Conservation (phyloP, 1,284 basidiomycete genomes). For the Tilletiopsis washingtonensis region DNA sequence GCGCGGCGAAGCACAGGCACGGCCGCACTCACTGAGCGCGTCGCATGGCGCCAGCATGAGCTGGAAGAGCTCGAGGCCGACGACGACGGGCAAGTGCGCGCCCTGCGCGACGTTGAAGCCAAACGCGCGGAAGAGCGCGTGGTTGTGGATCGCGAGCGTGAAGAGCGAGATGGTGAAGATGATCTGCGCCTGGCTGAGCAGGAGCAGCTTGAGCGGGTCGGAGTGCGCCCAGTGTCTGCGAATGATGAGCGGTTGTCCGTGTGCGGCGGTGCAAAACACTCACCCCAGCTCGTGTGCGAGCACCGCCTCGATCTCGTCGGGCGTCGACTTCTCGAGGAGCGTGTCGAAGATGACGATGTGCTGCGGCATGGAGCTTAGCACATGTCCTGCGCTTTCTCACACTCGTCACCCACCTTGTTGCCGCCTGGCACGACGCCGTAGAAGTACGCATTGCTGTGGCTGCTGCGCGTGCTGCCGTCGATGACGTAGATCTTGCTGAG, state of each 20-base stretch:
- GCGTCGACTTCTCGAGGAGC: slow-evolving; percentile 76
- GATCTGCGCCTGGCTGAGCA: slow-evolving; percentile 76
- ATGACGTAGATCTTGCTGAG: slow-evolving; percentile 92
- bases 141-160: slow-evolving; percentile 80
- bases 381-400: not conserved
- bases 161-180: slow-evolving; percentile 79
- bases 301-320: slow-evolving; percentile 53
- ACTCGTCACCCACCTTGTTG: too few species aligned
- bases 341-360: slow-evolving; percentile 88
- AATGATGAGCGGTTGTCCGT: too few species aligned
- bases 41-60: slow-evolving; percentile 39
- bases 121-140: slow-evolving; percentile 69
- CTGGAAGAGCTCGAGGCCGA: slow-evolving; percentile 45
- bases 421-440: slow-evolving; percentile 42
- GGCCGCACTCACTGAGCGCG: slow-evolving; percentile 15
- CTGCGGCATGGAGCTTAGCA: too few species aligned
- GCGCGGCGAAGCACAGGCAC: not conserved
- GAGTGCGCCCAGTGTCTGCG: slow-evolving; percentile 78
- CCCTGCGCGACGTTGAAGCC: slow-evolving; percentile 57
- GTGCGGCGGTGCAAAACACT: too few species aligned
- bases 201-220: slow-evolving; percentile 81
- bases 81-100: slow-evolving; percentile 37
- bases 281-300: slow-evolving; percentile 75
- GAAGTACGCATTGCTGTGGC: slow-evolving; percentile 77
- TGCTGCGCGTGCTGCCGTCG: slow-evolving; percentile 88